Evolutionary conservation across 2,329 filamentous ascomycete genomes (phyloP).

Genomic region (Blastomyces silverae): DNA sequence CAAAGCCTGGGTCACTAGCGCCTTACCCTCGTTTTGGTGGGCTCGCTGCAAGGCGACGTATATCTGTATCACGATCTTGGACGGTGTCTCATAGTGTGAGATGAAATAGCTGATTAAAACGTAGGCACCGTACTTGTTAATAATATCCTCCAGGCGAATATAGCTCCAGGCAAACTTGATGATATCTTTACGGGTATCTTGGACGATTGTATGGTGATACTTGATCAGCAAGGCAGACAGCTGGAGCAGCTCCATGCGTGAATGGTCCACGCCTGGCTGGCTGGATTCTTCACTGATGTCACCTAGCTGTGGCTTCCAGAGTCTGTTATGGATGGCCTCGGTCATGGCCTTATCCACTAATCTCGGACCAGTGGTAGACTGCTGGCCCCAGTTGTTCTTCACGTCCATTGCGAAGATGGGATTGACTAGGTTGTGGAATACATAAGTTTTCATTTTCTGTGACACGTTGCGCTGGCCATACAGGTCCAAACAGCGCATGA

Average conservation of each 20-base stretch:
- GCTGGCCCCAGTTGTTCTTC: conserved; percentile 66
- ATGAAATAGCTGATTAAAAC: conserved; percentile 98
- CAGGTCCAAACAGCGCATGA: conserved; percentile 79
- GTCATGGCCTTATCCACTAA: conserved; percentile 83
- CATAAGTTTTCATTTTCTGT: conserved; percentile 87
- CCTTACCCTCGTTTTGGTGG: conserved; percentile 89
- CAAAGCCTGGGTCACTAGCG: conserved; percentile 85
- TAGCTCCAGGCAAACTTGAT: conserved; percentile 99
- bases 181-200: conserved; percentile 91
- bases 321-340: conserved; percentile 80
- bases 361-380: conserved; percentile 52
- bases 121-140: conserved; percentile 98
- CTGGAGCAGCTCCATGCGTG: conserved; percentile 90
- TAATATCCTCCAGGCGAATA: conserved; percentile 94
- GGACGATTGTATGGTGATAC: conserved; percentile 79
- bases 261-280: conserved; percentile 86
- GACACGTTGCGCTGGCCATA: conserved; percentile 72
- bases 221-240: conserved; percentile 93
- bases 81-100: conserved; percentile 88
- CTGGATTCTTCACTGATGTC: conserved; percentile 76
- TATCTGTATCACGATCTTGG: conserved; percentile 92
- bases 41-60: conserved; percentile 86
- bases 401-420: conserved; percentile 96
- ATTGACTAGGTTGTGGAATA: conserved; percentile 87
- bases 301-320: conserved; percentile 84